Percentiles rank a stretch among this genome's conserved stretches.
Conservation (phyloP, 306 rosid genomes). For the Citrullus amarus region DNA sequence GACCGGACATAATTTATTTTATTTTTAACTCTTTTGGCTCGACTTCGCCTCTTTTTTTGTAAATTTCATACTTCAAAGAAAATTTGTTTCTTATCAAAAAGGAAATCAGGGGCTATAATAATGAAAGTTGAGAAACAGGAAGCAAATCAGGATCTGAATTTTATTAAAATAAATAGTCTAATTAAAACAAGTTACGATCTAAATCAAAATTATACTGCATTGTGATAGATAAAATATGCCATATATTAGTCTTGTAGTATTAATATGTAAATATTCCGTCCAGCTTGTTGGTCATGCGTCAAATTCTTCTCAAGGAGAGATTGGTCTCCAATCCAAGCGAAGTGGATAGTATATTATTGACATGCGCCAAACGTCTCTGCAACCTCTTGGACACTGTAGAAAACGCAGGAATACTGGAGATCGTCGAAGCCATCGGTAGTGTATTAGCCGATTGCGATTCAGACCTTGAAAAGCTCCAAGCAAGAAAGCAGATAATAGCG, state of each 20-base stretch:
- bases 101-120: too few relatives aligned
- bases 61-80: too few relatives aligned
- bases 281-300: slow-evolving; percentile 25
- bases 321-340: slow-evolving; percentile 6
- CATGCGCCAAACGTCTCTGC: slow-evolving; percentile 13
- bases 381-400: slow-evolving; percentile 11
- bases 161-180: too few relatives aligned
- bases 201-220: neutral
- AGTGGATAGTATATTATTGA: slow-evolving; percentile 10
- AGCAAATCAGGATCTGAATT: neutral
- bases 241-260: neutral
- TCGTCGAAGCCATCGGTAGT: slow-evolving; percentile 11
- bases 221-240: neutral
- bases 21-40: too few relatives aligned
- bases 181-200: neutral
- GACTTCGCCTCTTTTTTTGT: too few relatives aligned
- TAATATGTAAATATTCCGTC: neutral
- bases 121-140: neutral
- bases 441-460: neutral
- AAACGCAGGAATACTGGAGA: slow-evolving; percentile 16
- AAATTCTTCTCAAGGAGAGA: slow-evolving; percentile 18
- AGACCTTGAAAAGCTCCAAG: slow-evolving; percentile 11
- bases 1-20: too few relatives aligned
- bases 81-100: too few relatives aligned
- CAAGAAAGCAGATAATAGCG: slow-evolving; percentile 18